phyloP scores from a whole-genome alignment of 2,329 filamentous ascomycete species.

The Verticillium nubilum region DNA sequence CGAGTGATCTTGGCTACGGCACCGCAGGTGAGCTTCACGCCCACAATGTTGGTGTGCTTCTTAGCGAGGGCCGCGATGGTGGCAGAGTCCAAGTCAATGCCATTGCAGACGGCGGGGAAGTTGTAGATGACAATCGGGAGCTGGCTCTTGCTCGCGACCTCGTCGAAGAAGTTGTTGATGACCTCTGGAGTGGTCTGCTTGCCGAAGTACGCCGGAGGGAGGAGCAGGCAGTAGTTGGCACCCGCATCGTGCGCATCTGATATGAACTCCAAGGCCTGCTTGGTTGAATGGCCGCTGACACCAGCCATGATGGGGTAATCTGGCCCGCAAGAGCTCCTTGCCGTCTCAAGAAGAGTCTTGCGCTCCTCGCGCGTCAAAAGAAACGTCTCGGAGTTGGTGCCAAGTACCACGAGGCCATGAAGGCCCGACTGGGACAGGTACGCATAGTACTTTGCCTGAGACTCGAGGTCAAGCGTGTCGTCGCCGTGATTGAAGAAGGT shows the following conservation, averaged over 20 bases:
- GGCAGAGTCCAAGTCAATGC: conserved; percentile 62
- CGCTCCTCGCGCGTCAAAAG: conserved; percentile 56
- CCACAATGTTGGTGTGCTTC: conserved; percentile 49
- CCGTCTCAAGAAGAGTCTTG: conserved; percentile 47
- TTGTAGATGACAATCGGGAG: conserved; percentile 62
- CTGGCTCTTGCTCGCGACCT: conserved; percentile 45
- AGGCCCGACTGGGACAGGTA: conserved; percentile 46
- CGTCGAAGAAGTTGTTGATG: conserved; percentile 52
- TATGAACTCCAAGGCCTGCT: conserved; percentile 56
- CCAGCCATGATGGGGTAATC: conserved; percentile 57
- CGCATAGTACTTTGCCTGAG: conserved; percentile 44
- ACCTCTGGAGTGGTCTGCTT: conserved; percentile 54
- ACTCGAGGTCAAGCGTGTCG: conserved; percentile 39
- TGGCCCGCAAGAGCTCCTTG: conserved; percentile 45
- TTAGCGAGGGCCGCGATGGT: conserved; percentile 49
- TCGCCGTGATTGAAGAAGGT: conserved; percentile 46
- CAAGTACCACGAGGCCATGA: conserved; percentile 46
- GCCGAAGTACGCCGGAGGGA: conserved; percentile 61
- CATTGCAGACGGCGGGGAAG: conserved; percentile 64
- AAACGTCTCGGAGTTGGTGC: conserved; percentile 52
- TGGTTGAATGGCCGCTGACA: conserved; percentile 58
- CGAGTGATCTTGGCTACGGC: conserved; percentile 67
- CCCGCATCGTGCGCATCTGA: conserved; percentile 54
- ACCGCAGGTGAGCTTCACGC: conserved; percentile 63
- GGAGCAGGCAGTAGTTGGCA: conserved; percentile 55